Conservation (phyloP, 495 filamentous ascomycete species). For the Penicillium canariense region DNA sequence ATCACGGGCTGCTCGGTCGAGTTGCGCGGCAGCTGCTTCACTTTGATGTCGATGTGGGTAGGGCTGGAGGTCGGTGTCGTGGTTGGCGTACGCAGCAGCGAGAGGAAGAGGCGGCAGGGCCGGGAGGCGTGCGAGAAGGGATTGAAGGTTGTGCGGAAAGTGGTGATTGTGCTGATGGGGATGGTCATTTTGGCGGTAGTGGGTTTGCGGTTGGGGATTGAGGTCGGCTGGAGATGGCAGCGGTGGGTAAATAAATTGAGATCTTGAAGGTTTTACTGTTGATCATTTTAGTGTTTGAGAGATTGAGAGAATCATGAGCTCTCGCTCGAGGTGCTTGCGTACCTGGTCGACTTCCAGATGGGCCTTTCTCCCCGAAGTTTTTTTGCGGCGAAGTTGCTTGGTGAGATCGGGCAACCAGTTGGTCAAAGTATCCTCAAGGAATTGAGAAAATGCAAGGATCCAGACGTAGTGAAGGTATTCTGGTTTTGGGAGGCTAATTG, state of each 20-base stretch:
- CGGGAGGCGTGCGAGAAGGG: slow-evolving; percentile 77
- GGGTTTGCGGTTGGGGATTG: not conserved
- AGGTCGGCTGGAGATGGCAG: not conserved
- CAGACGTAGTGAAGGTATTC: not conserved
- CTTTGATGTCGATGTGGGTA: slow-evolving; percentile 75
- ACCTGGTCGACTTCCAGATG: slow-evolving; percentile 14
- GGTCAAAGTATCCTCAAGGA: not conserved
- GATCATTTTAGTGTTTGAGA: not conserved
- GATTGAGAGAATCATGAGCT: not conserved
- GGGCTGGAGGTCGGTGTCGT: slow-evolving; percentile 69
- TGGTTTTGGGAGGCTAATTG: not conserved
- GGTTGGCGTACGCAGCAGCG: slow-evolving; percentile 59
- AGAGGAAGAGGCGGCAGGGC: slow-evolving; percentile 82
- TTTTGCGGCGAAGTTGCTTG: slow-evolving; percentile 13
- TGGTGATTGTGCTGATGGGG: slow-evolving; percentile 60
- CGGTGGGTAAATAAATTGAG: not conserved
- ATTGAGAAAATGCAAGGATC: not conserved
- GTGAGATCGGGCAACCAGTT: not conserved
- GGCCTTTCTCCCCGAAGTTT: slow-evolving; percentile 17
- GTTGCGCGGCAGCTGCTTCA: slow-evolving; percentile 61
- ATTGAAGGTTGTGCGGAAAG: slow-evolving; percentile 83
- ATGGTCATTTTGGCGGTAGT: slow-evolving; percentile 69
- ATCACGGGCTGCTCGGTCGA: slow-evolving; percentile 55
- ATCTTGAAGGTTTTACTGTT: not conserved
- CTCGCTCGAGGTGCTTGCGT: not conserved